These are phyloP conservation scores for Populus simonii DNA, from an alignment of 345 rosid genomes.

Conservation along the genomic window DNA sequence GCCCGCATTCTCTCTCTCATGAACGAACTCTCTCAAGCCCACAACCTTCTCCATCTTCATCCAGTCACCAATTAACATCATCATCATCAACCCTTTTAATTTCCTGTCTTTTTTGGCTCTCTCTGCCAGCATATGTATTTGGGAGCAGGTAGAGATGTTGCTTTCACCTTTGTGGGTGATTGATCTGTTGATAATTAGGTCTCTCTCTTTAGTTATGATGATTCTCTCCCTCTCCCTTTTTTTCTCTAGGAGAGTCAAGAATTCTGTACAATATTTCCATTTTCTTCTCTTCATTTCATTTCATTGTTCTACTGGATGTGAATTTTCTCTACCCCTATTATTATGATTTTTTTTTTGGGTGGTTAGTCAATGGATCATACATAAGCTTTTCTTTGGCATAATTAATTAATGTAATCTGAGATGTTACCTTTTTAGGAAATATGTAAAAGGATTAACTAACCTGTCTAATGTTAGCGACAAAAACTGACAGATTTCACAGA, in stretches of 20 bases:
- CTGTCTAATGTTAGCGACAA: no score
- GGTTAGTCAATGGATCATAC: no score
- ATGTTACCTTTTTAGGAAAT: no score
- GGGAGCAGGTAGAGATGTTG: background rate
- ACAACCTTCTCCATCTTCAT: constrained; percentile 10
- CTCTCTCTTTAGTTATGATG: background rate
- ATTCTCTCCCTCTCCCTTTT: background rate
- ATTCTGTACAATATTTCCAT: background rate
- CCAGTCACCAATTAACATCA: background rate
- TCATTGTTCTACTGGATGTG: no score
- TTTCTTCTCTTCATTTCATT: background rate
- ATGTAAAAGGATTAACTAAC: no score
- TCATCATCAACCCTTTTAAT: background rate
- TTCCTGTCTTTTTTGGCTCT: background rate
- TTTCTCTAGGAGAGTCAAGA: background rate
- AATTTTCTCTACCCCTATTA: no score
- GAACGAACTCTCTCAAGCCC: constrained; percentile 57
- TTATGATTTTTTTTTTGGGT: no score
- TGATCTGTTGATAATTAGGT: background rate
- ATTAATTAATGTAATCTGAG: no score
- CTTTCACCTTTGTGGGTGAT: background rate
- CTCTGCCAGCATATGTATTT: background rate
- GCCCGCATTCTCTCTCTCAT: constrained; percentile 56
- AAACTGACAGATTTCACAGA: no score
- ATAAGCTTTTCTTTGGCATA: no score